Evolutionary conservation across 495 filamentous ascomycete species (phyloP).

Genomic region (Pseudevernia furfuracea): DNA sequence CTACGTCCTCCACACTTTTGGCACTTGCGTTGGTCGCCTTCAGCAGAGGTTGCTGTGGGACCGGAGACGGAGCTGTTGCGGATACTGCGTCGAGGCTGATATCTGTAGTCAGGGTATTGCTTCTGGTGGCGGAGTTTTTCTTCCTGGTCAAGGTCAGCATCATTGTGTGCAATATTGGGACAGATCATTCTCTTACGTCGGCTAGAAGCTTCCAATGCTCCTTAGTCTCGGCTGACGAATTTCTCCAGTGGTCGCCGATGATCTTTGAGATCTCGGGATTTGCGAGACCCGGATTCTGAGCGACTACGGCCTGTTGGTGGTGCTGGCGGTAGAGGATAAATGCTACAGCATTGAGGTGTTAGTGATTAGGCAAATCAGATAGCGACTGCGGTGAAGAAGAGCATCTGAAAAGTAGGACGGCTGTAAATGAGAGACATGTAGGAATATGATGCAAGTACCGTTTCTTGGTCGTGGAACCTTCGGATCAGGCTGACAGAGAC

Average conservation of each 20-base stretch:
- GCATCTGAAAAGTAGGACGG: background rate
- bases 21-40: slow-evolving; percentile 45
- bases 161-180: background rate
- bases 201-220: slow-evolving; percentile 83
- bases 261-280: slow-evolving; percentile 99
- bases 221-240: slow-evolving; percentile 66
- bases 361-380: slow-evolving; percentile 17
- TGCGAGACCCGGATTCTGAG: slow-evolving; percentile 76
- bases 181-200: slow-evolving; percentile 45
- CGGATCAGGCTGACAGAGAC: slow-evolving; percentile 86
- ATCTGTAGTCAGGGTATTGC: slow-evolving; percentile 89
- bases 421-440: background rate
- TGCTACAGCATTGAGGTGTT: slow-evolving; percentile 46
- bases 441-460: slow-evolving; percentile 52
- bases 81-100: slow-evolving; percentile 77
- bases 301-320: slow-evolving; percentile 73
- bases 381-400: slow-evolving; percentile 7
- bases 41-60: slow-evolving; percentile 30
- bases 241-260: slow-evolving; percentile 87
- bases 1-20: slow-evolving; percentile 27
- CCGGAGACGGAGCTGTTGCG: slow-evolving; percentile 31
- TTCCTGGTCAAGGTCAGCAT: slow-evolving; percentile 44
- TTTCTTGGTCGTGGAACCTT: slow-evolving; percentile 93
- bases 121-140: slow-evolving; percentile 86
- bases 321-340: slow-evolving; percentile 98